These are phyloP conservation scores for Punica granatum DNA, from an alignment of 345 rosid species.

Conservation along the genomic window DNA sequence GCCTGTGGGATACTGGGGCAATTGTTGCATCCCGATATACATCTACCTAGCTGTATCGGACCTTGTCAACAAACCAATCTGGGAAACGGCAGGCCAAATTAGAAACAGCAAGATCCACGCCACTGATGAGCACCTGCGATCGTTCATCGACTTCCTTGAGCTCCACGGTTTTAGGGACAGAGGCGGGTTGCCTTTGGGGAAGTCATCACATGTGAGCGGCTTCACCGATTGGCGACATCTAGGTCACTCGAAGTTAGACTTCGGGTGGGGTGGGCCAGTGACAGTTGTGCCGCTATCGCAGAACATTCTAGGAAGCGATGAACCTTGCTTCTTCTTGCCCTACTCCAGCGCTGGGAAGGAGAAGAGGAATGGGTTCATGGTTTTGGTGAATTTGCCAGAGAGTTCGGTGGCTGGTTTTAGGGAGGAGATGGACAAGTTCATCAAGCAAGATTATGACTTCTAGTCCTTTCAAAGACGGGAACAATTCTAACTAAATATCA, in stretches of 20 bases:
- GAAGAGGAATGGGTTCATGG: conserved; percentile 53
- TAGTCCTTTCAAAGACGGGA: conserved; percentile 1
- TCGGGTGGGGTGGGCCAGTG: conserved; percentile 86
- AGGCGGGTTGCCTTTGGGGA: conserved; percentile 8
- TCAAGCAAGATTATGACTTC: conserved; percentile 26
- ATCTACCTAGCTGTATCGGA: conserved; percentile 45
- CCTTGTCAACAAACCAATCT: conserved; percentile 52
- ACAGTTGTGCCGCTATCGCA: conserved; percentile 56
- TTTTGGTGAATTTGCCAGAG: conserved; percentile 51
- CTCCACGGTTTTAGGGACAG: conserved; percentile 36
- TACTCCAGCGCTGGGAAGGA: conserved; percentile 32
- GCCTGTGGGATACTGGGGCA: conserved; percentile 79
- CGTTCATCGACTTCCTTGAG: conserved; percentile 69
- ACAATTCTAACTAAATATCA: not conserved
- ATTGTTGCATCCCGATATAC: conserved; percentile 72
- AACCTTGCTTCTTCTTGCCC: conserved; percentile 87
- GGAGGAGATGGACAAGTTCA: conserved; percentile 57
- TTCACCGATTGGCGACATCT: conserved; percentile 92
- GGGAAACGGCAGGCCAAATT: conserved; percentile 65
- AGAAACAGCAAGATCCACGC: conserved; percentile 67
- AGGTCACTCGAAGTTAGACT: conserved; percentile 74
- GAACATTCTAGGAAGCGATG: conserved; percentile 63
- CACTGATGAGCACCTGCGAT: conserved; percentile 55
- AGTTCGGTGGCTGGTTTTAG: conserved; percentile 42
- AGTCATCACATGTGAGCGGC: conserved; percentile 46